Evolutionary conservation across 768 basidiomycete genomes (phyloP).

Genomic region (Termitomyces bulborhizus): DNA sequence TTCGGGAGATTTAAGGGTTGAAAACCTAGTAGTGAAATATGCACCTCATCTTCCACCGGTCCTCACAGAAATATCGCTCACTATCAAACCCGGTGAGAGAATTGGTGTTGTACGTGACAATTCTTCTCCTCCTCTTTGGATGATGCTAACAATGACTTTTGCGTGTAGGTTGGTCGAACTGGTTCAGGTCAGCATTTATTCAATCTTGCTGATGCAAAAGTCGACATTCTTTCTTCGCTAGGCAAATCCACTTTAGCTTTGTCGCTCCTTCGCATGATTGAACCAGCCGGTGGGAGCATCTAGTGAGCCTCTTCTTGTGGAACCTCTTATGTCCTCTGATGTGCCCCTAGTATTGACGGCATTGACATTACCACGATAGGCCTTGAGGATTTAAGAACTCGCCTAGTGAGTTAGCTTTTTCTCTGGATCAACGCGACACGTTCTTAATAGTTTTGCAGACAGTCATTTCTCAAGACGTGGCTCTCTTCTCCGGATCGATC

Average conservation of each 20-base stretch:
- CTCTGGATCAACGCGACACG: background rate
- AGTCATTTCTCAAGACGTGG: conserved; percentile 70
- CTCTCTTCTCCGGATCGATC: conserved; percentile 68
- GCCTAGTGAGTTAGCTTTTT: conserved; percentile 39
- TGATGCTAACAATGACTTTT: background rate
- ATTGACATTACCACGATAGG: conserved; percentile 65
- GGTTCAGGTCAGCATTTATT: conserved; percentile 43
- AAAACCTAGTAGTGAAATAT: conserved; percentile 57
- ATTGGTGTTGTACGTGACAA: conserved; percentile 51
- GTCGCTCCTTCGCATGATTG: conserved; percentile 57
- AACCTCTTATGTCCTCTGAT: background rate
- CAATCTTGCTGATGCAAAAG: background rate
- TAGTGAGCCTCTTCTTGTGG: conserved; percentile 30
- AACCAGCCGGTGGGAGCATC: conserved; percentile 50
- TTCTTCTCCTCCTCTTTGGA: background rate
- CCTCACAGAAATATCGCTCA: conserved; percentile 52
- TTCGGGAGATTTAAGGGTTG: conserved; percentile 49
- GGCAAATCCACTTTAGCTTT: conserved; percentile 57
- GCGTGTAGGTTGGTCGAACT: conserved; percentile 53
- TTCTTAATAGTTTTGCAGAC: conserved; percentile 33
- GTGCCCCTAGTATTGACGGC: conserved; percentile 48
- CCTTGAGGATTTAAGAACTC: conserved; percentile 59
- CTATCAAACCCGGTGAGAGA: conserved; percentile 55
- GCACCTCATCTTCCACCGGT: conserved; percentile 56
- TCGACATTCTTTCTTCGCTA: conserved; percentile 10